phyloP scores from a whole-genome alignment of 2,329 filamentous ascomycete species.

The Aspergillus novoparasiticus region DNA sequence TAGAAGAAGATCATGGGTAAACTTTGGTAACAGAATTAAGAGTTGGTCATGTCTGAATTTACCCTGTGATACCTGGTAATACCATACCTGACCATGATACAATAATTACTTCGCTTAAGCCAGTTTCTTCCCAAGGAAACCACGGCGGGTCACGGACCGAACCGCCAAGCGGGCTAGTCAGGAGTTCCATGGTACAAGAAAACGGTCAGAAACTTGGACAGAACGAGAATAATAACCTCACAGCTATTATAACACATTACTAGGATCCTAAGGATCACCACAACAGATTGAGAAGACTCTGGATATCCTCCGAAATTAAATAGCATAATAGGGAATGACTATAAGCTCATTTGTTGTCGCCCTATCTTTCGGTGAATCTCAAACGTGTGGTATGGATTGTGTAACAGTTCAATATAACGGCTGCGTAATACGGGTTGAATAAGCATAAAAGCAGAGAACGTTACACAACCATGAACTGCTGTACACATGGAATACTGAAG shows the following conservation, averaged over 20 bases:
- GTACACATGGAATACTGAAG: slow-evolving; percentile 1
- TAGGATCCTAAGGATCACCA: neutral
- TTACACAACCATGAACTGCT: neutral
- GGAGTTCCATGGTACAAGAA: neutral
- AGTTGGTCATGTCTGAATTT: neutral
- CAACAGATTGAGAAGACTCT: neutral
- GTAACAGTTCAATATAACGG: neutral
- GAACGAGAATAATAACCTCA: neutral
- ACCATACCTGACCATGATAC: neutral
- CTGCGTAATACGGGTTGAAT: neutral
- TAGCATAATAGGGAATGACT: neutral
- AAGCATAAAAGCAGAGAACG: neutral
- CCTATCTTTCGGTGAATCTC: neutral
- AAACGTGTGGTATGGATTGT: neutral
- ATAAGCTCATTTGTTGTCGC: neutral
- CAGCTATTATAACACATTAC: too few species aligned
- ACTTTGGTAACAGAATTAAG: neutral
- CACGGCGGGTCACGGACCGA: neutral
- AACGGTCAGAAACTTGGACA: neutral
- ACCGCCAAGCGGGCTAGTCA: neutral
- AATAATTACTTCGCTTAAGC: neutral
- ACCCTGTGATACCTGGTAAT: neutral
- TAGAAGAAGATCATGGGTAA: neutral
- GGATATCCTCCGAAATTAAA: neutral
- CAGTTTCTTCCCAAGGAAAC: neutral